A percentile compares a stretch with the other conserved stretches of the same genome.
Evolutionary conservation across 139 green algal genomes (phyloP).

Genomic region (Chlorella sorokiniana): DNA sequence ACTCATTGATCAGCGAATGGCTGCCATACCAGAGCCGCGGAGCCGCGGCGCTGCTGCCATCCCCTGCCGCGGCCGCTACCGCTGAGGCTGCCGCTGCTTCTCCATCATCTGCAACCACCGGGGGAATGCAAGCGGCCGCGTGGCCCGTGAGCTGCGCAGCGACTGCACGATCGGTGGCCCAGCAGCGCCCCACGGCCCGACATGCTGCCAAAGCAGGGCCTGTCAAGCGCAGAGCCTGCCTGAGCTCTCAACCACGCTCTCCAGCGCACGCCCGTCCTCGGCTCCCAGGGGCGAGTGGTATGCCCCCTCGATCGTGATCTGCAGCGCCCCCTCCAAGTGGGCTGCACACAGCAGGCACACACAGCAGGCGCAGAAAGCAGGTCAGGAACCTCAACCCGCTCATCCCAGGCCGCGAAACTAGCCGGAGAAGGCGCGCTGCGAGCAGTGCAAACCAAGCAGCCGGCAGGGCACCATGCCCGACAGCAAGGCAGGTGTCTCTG

Average conservation of each 20-base stretch:
- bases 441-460: neutral
- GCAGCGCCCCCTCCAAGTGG: slow-evolving; percentile 43
- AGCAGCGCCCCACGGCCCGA: too few species aligned
- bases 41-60: neutral
- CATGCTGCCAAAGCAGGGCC: too few species aligned
- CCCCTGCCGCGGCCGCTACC: neutral
- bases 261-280: slow-evolving; percentile 2
- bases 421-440: neutral
- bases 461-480: neutral
- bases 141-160: too few species aligned
- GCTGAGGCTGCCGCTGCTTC: slow-evolving; percentile 8
- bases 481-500: too few species aligned
- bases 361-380: too few species aligned
- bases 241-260: slow-evolving; percentile 17
- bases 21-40: slow-evolving; percentile 17
- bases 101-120: slow-evolving; percentile 18
- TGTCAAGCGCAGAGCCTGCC: neutral
- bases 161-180: too few species aligned
- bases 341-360: neutral
- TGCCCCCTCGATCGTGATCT: slow-evolving; percentile 45
- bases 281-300: slow-evolving; percentile 43
- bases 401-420: neutral
- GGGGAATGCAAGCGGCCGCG: too few species aligned
- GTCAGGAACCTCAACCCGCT: too few species aligned
- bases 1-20: slow-evolving; percentile 4